Evolutionary conservation across 208 protist genomes (phyloP), one percentile per base, ranked within the genome.

Genomic region (Trichomonas tenax): DNA sequence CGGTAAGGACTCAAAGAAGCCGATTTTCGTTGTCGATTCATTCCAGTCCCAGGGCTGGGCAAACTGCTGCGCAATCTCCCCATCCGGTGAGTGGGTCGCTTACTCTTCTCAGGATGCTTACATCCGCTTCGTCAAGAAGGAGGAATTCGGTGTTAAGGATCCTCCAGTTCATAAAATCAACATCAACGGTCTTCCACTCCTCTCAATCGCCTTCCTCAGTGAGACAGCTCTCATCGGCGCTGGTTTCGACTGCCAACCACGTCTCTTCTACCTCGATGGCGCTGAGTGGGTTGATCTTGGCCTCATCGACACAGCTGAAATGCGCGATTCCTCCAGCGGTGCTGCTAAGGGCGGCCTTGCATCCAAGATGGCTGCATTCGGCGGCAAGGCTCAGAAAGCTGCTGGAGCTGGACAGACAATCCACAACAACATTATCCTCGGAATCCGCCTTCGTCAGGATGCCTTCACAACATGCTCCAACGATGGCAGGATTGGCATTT

Each of bases 21-120:
- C 44, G 10, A 38, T 48, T 14, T 93, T 31, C 38, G 8, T 9
- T 0, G 17, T 93, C 17, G 14, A 93, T 4, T 23, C 23, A n/a
- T 93, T 93, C 23, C 51, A 86, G 45, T 95, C 90, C 72, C 63
- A 96, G 26, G 97, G 97, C 44, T 98, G 98, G 98, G 98, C 98
- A 9, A 97, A 98, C 36, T 95, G 72, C 44, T 97, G 98, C 0
- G 93, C 96, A 36, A 98, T 97, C 95, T 98, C 97, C 9, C 97
- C 98, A 45, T 96, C 51, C 31, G 98, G 98, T 49, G 96, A 97
- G 48, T 96, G 48, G 6, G 96, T 99, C 4, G 98, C 97, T 34
- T 98, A 96, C 48, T 96, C 72, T 17, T 89, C 96, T n/a, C 96
- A 96, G 45, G 96, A 96, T 58, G 82, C 96, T 63, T 96, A 38